Percentiles rank a stretch among this genome's conserved stretches.
Conservation (phyloP, 441 rosid genomes). For the Mallotus japonicus region DNA sequence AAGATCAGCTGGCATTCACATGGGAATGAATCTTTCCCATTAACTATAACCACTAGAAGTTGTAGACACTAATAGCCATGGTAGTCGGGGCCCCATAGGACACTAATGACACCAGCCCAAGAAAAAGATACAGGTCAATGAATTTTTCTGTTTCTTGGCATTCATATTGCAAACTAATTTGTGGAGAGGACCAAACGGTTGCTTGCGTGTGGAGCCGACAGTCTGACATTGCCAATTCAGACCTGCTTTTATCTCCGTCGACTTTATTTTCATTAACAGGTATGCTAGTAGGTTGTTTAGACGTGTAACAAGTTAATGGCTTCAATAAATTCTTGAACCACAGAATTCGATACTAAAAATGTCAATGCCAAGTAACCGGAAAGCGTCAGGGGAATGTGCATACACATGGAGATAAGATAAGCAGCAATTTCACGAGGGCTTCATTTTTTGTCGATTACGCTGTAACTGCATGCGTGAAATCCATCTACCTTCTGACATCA, state of each 20-base stretch:
- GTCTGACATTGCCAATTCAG: neutral
- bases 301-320: neutral
- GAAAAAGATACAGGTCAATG: too few species aligned
- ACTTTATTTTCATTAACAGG: neutral
- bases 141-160: neutral
- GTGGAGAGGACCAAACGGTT: too few species aligned
- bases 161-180: neutral
- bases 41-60: too few species aligned
- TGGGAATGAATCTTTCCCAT: neutral
- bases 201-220: neutral
- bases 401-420: neutral
- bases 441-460: neutral
- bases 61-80: too few species aligned
- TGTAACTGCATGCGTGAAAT: neutral
- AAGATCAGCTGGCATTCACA: neutral
- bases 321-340: neutral
- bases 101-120: too few species aligned
- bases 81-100: too few species aligned
- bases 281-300: neutral
- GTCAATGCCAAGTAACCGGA: neutral
- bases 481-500: conserved; percentile 40
- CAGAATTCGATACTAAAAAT: neutral
- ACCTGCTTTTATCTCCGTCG: neutral
- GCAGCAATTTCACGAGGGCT: neutral
- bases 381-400: conserved; percentile 1